Evolutionary conservation across 148 eudicot species (phyloP).

Genomic region (Rhododendron williamsianum): DNA sequence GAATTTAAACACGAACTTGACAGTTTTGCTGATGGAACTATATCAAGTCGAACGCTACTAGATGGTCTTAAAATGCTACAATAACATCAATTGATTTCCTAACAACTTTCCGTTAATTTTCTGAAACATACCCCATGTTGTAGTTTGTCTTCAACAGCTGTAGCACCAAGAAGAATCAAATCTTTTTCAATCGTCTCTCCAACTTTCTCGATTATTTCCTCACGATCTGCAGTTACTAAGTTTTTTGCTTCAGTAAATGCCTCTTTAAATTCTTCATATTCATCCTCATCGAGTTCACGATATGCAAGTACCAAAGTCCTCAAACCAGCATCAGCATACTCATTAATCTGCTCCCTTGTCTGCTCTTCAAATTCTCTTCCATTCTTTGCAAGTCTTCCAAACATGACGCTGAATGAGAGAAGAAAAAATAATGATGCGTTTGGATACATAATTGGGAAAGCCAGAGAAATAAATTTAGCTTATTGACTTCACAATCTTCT

Average conservation of each 20-base stretch:
- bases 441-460: not conserved
- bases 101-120: not conserved
- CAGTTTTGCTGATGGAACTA: not conserved
- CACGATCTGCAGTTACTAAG: constrained; percentile 40
- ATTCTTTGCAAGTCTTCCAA: constrained; percentile 45
- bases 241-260: constrained; percentile 43
- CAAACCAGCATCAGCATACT: constrained; percentile 60
- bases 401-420: constrained; percentile 43
- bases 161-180: constrained; percentile 60
- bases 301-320: constrained; percentile 63
- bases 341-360: constrained; percentile 48
- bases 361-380: constrained; percentile 42
- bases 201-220: constrained; percentile 43
- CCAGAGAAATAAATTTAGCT: not conserved
- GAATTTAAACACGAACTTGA: not conserved
- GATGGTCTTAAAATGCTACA: not conserved
- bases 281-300: constrained; percentile 41
- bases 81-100: not conserved
- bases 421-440: not conserved
- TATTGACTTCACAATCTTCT: not conserved
- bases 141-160: constrained; percentile 75
- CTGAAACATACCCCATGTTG: constrained; percentile 51
- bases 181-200: constrained; percentile 49
- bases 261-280: constrained; percentile 34
- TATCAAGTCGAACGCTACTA: not conserved